phyloP scores from a whole-genome alignment of 805 yeast species.

The Phaffomyces antillensis region DNA sequence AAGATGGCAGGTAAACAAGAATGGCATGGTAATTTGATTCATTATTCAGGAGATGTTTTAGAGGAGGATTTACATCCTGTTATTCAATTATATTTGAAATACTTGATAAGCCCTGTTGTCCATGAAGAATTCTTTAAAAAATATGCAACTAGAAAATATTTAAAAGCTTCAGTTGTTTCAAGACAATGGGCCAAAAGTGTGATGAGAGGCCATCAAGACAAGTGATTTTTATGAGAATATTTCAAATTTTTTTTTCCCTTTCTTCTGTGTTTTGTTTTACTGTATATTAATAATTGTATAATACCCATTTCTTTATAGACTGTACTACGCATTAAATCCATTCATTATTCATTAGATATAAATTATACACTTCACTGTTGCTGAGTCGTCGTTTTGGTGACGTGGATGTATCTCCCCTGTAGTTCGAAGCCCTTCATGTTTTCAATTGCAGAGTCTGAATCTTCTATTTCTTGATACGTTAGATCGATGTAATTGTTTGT shows the following conservation, averaged over 20 bases:
- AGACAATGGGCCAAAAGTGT: constrained; percentile 74
- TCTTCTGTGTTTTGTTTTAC: too few relatives aligned
- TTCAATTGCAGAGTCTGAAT: constrained; percentile 18
- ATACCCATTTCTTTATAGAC: too few relatives aligned
- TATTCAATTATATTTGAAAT: constrained; percentile 67
- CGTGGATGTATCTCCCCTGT: constrained; percentile 15
- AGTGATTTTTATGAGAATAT: neutral
- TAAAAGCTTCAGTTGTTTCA: constrained; percentile 77
- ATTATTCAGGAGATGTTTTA: constrained; percentile 86
- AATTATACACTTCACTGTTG: too few relatives aligned
- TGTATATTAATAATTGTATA: too few relatives aligned
- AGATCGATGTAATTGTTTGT: constrained; percentile 13
- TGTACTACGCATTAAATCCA: neutral
- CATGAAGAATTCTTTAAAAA: constrained; percentile 93
- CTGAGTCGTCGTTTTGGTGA: constrained; percentile 5
- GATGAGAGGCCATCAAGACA: constrained; percentile 11
- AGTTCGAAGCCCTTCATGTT: constrained; percentile 20
- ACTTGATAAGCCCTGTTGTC: constrained; percentile 69
- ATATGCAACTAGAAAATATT: constrained; percentile 80
- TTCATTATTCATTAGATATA: neutral
- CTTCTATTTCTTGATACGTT: constrained; percentile 20
- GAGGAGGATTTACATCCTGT: constrained; percentile 67
- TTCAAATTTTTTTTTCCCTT: too few relatives aligned
- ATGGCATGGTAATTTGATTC: constrained; percentile 84
- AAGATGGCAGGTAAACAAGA: constrained; percentile 61